Percentiles rank a stretch among this genome's conserved stretches.
These are phyloP conservation scores for Boletellus deceptivus DNA, from an alignment of 1,284 basidiomycete species.

Conservation along the genomic window DNA sequence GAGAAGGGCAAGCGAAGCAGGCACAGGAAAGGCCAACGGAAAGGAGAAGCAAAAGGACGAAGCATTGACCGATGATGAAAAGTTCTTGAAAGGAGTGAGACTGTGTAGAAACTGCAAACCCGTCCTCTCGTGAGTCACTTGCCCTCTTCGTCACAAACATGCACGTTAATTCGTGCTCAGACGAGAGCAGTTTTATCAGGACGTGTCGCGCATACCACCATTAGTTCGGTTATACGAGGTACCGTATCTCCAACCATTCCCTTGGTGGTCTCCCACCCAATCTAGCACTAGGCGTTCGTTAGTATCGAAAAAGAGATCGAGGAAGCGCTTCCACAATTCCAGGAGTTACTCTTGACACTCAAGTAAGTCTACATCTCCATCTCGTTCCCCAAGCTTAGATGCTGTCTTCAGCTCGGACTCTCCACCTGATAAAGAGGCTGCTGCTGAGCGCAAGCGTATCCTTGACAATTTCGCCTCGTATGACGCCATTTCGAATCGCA, in stretches of 20 bases:
- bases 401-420: slow-evolving; percentile 48
- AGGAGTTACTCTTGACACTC: slow-evolving; percentile 59
- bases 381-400: neutral
- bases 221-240: slow-evolving; percentile 75
- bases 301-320: slow-evolving; percentile 77
- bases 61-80: slow-evolving; percentile 59
- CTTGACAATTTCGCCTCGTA: slow-evolving; percentile 85
- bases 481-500: slow-evolving; percentile 84
- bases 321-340: slow-evolving; percentile 65
- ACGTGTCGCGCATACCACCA: slow-evolving; percentile 59
- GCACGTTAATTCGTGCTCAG: slow-evolving; percentile 36
- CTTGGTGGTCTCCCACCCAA: slow-evolving; percentile 2
- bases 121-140: slow-evolving; percentile 63
- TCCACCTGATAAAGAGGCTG: slow-evolving; percentile 65
- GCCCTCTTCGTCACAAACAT: neutral
- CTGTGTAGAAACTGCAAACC: slow-evolving; percentile 82
- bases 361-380: slow-evolving; percentile 38
- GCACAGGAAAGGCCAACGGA: slow-evolving; percentile 30
- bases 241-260: slow-evolving; percentile 12
- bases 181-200: slow-evolving; percentile 77
- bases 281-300: slow-evolving; percentile 56
- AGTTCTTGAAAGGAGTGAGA: slow-evolving; percentile 79
- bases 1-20: slow-evolving; percentile 35
- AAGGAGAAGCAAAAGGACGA: slow-evolving; percentile 42
- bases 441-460: slow-evolving; percentile 73